Evolutionary conservation across 495 filamentous ascomycete genomes (phyloP).

Genomic region (Letharia lupina): DNA sequence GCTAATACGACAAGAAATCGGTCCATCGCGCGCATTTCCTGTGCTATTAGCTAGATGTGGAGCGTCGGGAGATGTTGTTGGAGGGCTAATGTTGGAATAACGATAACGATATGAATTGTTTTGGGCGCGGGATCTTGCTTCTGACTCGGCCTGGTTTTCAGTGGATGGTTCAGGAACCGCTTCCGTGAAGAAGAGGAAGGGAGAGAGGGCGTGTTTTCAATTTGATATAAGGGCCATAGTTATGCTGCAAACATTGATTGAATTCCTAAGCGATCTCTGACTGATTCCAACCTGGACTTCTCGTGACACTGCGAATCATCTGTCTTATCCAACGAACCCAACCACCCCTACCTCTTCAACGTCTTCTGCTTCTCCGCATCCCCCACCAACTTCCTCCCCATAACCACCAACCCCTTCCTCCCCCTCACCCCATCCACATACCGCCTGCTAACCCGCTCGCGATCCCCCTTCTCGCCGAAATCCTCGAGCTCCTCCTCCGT

Average conservation of each 20-base stretch:
- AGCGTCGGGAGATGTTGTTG: too few species aligned
- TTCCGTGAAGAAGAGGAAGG: too few species aligned
- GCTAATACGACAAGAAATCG: too few species aligned
- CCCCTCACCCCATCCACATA: constrained; percentile 85
- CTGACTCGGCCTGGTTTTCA: too few species aligned
- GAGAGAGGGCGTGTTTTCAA: background rate
- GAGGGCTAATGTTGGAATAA: too few species aligned
- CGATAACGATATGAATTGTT: too few species aligned
- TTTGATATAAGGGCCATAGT: background rate
- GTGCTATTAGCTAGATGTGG: too few species aligned
- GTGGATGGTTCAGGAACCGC: too few species aligned
- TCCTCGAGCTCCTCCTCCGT: constrained; percentile 97
- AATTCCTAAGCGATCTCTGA: background rate
- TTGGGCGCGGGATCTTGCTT: too few species aligned
- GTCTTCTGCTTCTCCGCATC: constrained; percentile 99
- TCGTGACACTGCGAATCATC: background rate
- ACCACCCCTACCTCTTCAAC: constrained; percentile 61
- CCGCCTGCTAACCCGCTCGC: constrained; percentile 88
- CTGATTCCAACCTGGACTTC: background rate
- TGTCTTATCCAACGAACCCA: background rate
- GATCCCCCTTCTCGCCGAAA: constrained; percentile 83
- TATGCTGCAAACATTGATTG: background rate
- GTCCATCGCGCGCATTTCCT: too few species aligned
- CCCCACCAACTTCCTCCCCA: constrained; percentile 61
- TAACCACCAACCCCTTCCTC: constrained; percentile 77